Base-by-base conservation (phyloP, 1,284 basidiomycete species). In the Ustilago vetiveriae region DNA sequence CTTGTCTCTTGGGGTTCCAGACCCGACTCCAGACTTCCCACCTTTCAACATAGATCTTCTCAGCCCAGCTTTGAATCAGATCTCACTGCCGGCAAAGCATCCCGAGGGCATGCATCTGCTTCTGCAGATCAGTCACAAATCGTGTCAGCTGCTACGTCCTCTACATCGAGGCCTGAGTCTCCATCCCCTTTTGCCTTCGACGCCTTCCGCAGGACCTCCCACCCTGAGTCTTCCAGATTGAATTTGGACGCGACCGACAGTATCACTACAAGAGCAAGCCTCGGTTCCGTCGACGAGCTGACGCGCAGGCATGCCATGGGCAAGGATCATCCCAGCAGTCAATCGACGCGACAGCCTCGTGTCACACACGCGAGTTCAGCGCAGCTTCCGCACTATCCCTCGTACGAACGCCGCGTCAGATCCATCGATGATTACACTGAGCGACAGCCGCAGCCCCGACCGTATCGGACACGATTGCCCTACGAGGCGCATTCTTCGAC, bases 101-200 rank as follows among this genome's bases (percentile, higher is more conserved):
- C n/a, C n/a, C n/a, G n/a, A n/a, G n/a, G n/a, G n/a, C n/a, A n/a
- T n/a, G n/a, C n/a, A n/a, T n/a, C n/a, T n/a, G n/a, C n/a, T n/a
- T n/a, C n/a, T n/a, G n/a, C n/a, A n/a, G n/a, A n/a, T n/a, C n/a
- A n/a, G n/a, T n/a, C n/a, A n/a, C n/a, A n/a, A n/a, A n/a, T n/a
- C n/a, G n/a, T n/a, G n/a, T n/a, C n/a, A 17, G 22, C 30, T 33
- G 16, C 29, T 4, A 14, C 23, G 7, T 10, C 21, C 8, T 7
- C 58, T 7, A 14, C 27, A n/a, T 13, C 29, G 5, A 45, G 62
- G 3, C 32, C 41, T 23, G 51, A 54, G 17, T 69, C 66, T 13
- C 66, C 66, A 26, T 69, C 66, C 6, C 66, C 66, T 1, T 69
- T 69, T 19, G 66, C 66, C 1, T 69, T 54, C 29, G 66, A 69